Base-by-base conservation (phyloP, 202 grass and related monocot genomes). In the Zoysia matrella region DNA sequence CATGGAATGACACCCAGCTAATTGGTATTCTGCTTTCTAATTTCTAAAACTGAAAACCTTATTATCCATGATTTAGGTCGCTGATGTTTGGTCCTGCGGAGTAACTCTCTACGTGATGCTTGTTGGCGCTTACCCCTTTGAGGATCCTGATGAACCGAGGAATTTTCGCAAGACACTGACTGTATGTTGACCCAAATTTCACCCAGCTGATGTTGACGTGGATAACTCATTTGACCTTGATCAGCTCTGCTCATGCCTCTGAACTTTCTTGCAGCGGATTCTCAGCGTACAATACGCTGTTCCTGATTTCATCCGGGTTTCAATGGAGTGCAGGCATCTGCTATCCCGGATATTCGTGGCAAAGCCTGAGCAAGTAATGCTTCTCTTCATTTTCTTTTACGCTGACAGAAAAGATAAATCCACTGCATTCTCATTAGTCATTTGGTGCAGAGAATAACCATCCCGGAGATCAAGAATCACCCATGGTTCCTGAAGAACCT, bases 51-150 rank as follows among this genome's bases (percentile, higher is more conserved):
- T 11, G 15, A 63, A 16, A 15, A 80, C 22, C 5, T 75, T n/a
- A 66, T 16, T 12, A 11, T 72, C 16, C 43, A 4, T 5, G 64
- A 73, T 88, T 86, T 69, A 97, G 94, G 92, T 97, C 11, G 94
- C 94, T 69, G 94, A 97, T 80, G 94, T 97, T 82, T 97, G 94
- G 94, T 97, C 94, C 30, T 97, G 94, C 83, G 94, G 94, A 74
- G 94, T 97, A 78, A 97, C 94, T 41, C 60, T 97, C 45, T 97
- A 94, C 58, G 94, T 97, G 56, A 97, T 97, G 94, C 88, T 97
- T 77, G 94, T 97, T 0, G 94, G 94, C 3, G 94, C 94, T 4
- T 97, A 97, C 84, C 94, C 94, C 83, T 97, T 97, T 54, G 94
- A 92, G 52, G 94, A 97, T 84, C 91, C 94, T 8, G 87, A 80